Base-by-base conservation (phyloP, 148 eudicot species). In the Polygonum aviculare region DNA sequence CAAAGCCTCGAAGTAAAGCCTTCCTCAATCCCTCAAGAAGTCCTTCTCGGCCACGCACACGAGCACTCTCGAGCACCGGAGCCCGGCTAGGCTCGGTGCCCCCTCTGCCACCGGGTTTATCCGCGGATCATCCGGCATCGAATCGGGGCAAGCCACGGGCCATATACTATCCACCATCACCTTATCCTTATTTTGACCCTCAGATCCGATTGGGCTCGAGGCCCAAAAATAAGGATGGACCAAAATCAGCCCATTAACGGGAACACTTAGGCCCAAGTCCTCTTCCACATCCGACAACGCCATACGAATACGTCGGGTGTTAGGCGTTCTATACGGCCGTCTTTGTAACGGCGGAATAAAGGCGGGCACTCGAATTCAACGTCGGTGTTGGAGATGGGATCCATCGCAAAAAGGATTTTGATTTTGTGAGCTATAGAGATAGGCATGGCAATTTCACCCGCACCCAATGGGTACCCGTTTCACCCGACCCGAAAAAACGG, bases 311-410 rank as follows among this genome's bases (percentile, higher is more conserved):
- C 12, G 4, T 60, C 67, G n/a, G 10, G 35, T 12, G 2, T 12
- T 31, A 60, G 67, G 22, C n/a, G 67, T 19, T 3, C 67, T n/a
- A 31, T 31, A 67, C 77, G 83, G 0, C 76, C 86, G 15, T 85
- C 86, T 36, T 85, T 85, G 60, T 83, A 82, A 14, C 73, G 5
- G 70, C 75, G 83, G 74, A 79, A 21, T 19, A 86, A 45, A 0
- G 83, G 79, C 0, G 88, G 88, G 35, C 80, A 59, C 69, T 75
- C 31, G 31, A 26, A 26, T 33, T 44, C 48, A 0, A 51, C n/a
- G 3, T 44, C 10, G 31, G 26, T 12, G 51, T 12, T 48, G 12
- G 51, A 1, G 51, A 39, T 19, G 54, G 78, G 41, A 84, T 48
- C 51, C 51, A 48, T 48, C 2, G 31, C 31, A 10, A 12, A 48